Base-by-base conservation (phyloP, 2,329 filamentous ascomycete genomes). In the Magnaporthales sp. region DNA sequence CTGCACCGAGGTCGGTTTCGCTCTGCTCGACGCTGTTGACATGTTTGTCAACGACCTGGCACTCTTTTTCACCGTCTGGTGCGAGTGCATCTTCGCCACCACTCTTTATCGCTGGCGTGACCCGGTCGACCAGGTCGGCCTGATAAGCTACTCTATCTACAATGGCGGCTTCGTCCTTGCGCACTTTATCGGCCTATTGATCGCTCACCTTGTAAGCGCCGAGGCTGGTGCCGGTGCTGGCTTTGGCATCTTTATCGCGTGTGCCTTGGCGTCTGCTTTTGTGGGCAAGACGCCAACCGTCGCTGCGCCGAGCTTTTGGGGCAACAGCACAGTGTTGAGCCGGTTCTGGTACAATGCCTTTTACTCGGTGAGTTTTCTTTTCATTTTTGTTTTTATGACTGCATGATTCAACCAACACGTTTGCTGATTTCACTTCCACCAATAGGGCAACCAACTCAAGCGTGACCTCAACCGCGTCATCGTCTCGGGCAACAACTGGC, bases 391-490 rank as follows among this genome's bases (percentile, higher is more conserved):
- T n/a, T 19, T 19, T n/a, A 62, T 62, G 13, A 13, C n/a, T 13
- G 10, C n/a, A n/a, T n/a, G n/a, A n/a, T n/a, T n/a, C n/a, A n/a
- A n/a, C n/a, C n/a, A n/a, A n/a, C n/a, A n/a, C n/a, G n/a, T n/a
- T 15, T 30, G 15, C 58, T 62, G 7, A 38, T 19, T 4, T 38
- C 3, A 15, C 32, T 38, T 19, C 13, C 26, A 5, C 4, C 27
- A 15, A 62, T 22, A 62, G 60, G 60, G 60, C 60, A 62, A 62
- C 27, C 60, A 62, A 26, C 60, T 62, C 27, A 62, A 19, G 27
- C 15, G 60, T 10, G 60, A 62, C 6, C 60, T 62, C 27, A 62
- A 62, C 27, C 27, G 60, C 27, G 60, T 62, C 3, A 15, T 62
- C 27, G 60, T 19, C 27, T 29, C 27, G 6, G 60, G 60, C 60